Evolutionary conservation across 2,329 filamentous ascomycete genomes (phyloP), one percentile per base, ranked within the genome.

Genomic region (Nigrospora oryzae): DNA sequence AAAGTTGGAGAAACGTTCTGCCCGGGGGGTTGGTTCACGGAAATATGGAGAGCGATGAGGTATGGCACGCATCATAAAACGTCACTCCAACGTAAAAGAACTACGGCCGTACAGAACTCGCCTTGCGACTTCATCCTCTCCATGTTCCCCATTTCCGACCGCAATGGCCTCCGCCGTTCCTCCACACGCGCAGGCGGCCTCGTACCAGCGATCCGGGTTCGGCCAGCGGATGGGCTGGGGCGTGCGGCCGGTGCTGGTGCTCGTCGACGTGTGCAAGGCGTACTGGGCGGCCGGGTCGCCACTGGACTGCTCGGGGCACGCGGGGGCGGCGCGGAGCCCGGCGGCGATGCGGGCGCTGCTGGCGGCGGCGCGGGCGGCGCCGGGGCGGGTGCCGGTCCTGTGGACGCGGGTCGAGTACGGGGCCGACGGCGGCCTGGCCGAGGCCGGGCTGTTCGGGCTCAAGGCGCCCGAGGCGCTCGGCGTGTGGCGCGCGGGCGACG

Each of bases 211-310:
- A 3, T 61, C 64, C 34, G 68, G 67, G 47, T 70, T 65, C 50
- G 62, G 61, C 40, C 57, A 61, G 35, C 63, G 60, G 32, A 67
- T 72, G 53, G 67, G 67, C 48, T 72, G 68, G 68, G 69, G 68
- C 34, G 45, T 42, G 17, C 59, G 56, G 6, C 67, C 68, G 5
- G 69, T 64, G 17, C 59, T 73, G 3, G 53, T 73, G 40, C 53
- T 73, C 19, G 63, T 73, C 54, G 69, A 73, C 51, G 67, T 72
- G 36, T 73, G 68, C 55, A 66, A 62, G 34, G 68, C 67, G 13
- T 71, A 72, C 54, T 73, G 66, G 65, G 61, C 58, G 4, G 51
- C 59, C 23, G 61, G 58, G 3, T 71, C 67, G 34, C 66, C 66
- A 3, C 57, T 73, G n/a, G 61, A 65, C 42, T 61, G 63, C 17